These are phyloP conservation scores for Rhizopogon sp. DNA, from an alignment of 768 basidiomycete species.

Conservation along the genomic window DNA sequence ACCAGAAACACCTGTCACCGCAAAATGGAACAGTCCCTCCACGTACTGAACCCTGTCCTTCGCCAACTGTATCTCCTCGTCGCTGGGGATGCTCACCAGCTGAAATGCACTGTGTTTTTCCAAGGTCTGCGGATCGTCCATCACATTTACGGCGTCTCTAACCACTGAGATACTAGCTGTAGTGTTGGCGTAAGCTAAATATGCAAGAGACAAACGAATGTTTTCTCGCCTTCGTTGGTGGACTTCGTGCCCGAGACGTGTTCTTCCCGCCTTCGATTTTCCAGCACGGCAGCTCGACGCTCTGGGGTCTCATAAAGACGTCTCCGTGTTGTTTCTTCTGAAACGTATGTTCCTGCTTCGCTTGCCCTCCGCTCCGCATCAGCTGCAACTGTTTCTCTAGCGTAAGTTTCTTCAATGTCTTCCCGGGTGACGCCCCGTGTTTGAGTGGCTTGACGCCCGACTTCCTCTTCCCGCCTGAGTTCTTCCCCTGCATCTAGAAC, in stretches of 20 bases:
- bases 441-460: not conserved
- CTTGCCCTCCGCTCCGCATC: not conserved
- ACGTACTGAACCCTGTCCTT: conserved; percentile 5
- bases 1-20: conserved; percentile 21
- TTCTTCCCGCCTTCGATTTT: not conserved
- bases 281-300: not conserved
- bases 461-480: not conserved
- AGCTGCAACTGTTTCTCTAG: not conserved
- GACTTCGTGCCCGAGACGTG: too few species aligned
- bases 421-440: not conserved
- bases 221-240: not conserved
- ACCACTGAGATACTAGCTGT: not conserved
- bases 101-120: conserved; percentile 4
- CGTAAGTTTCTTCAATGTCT: not conserved
- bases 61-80: conserved; percentile 7
- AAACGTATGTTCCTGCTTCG: not conserved
- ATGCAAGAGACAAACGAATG: not conserved
- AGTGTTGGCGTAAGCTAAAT: not conserved
- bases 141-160: not conserved
- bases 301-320: not conserved
- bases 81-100: conserved; percentile 12
- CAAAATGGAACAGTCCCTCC: conserved; percentile 23
- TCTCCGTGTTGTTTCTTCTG: not conserved
- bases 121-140: not conserved
- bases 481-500: not conserved